These are phyloP conservation scores for Xylariaceae sp. DNA, from an alignment of 2,329 filamentous ascomycete species.

Conservation along the genomic window DNA sequence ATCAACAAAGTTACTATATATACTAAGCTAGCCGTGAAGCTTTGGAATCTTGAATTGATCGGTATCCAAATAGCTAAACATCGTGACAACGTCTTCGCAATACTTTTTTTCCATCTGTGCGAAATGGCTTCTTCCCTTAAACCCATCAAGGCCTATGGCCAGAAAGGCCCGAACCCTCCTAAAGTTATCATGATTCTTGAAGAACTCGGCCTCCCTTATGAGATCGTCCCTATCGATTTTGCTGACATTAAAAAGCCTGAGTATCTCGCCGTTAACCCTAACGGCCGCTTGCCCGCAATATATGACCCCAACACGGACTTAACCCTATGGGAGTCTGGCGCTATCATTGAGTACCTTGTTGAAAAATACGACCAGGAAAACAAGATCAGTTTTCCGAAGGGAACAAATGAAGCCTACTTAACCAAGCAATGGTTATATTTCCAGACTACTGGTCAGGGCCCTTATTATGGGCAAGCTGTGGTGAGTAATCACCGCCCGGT, in stretches of 20 bases:
- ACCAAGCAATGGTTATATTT: constrained; percentile 52
- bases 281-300: constrained; percentile 30
- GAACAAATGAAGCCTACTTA: constrained; percentile 44
- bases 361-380: constrained; percentile 46
- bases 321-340: constrained; percentile 33
- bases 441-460: constrained; percentile 53
- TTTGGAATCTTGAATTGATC: too few relatives aligned
- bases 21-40: too few relatives aligned
- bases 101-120: background rate
- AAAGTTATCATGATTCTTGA: constrained; percentile 41
- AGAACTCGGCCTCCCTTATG: constrained; percentile 41
- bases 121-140: constrained; percentile 31
- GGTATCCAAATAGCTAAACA: too few relatives aligned
- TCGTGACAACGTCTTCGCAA: background rate
- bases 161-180: constrained; percentile 38
- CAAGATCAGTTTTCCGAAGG: constrained; percentile 43
- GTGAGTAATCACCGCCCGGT: constrained; percentile 15
- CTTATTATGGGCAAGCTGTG: constrained; percentile 53
- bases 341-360: constrained; percentile 31
- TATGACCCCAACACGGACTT: constrained; percentile 29
- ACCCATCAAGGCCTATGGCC: constrained; percentile 39
- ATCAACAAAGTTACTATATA: too few relatives aligned
- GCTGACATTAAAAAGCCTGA: constrained; percentile 26
- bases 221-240: constrained; percentile 14
- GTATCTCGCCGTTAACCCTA: constrained; percentile 28